Percentiles rank a stretch among this genome's conserved stretches.
Conservation (phyloP, 176 grass and related monocot species). For the Pontederia paniculata region DNA sequence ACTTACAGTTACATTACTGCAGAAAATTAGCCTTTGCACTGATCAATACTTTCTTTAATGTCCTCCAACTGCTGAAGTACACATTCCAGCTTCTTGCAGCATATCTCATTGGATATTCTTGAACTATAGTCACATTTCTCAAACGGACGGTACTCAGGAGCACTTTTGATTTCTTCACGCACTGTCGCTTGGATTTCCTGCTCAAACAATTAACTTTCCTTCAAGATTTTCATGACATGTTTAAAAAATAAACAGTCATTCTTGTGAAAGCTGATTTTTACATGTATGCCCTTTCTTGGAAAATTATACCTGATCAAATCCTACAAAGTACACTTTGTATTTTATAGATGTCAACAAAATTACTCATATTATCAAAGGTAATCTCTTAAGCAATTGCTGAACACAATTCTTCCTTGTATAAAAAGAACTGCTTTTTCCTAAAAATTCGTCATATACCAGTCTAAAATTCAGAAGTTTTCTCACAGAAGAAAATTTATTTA, state of each 20-base stretch:
- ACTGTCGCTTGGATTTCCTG: slow-evolving; percentile 85
- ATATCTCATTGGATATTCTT: slow-evolving; percentile 89
- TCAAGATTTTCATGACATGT: not conserved
- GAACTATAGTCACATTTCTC: slow-evolving; percentile 87
- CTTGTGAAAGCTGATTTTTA: not conserved
- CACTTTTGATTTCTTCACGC: slow-evolving; percentile 81
- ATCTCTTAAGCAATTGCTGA: too few species aligned
- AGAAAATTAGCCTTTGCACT: slow-evolving; percentile 18
- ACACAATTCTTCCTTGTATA: too few species aligned
- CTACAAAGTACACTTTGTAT: not conserved
- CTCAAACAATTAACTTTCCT: not conserved
- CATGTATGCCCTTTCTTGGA: too few species aligned
- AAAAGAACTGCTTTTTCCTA: too few species aligned
- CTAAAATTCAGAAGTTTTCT: too few species aligned
- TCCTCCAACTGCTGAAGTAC: slow-evolving; percentile 59
- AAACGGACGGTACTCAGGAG: slow-evolving; percentile 77
- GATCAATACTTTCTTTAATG: slow-evolving; percentile 57
- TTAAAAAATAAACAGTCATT: not conserved
- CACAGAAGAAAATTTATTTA: too few species aligned
- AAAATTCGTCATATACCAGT: too few species aligned
- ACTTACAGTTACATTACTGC: too few species aligned
- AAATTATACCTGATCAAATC: too few species aligned
- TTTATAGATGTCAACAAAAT: too few species aligned
- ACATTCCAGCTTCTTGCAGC: slow-evolving; percentile 73
- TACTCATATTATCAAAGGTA: too few species aligned